Evolutionary conservation across 2,329 filamentous ascomycete genomes (phyloP), one percentile per base, ranked within the genome.

Genomic region (Ophiostoma australiae): DNA sequence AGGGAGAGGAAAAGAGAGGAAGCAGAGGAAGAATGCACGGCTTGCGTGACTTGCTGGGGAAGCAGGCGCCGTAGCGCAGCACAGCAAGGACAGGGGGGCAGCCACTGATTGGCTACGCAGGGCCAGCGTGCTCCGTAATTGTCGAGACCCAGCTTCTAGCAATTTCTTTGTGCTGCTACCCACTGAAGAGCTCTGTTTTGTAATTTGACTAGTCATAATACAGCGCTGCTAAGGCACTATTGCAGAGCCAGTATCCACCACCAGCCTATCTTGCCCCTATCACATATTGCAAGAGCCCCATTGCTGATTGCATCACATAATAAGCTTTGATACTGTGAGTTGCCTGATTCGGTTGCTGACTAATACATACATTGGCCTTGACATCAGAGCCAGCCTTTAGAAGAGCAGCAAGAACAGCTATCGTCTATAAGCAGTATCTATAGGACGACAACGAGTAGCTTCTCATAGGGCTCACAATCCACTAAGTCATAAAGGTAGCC

Each of bases 101-200:
- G 15, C 10, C 58, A 63, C 23, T 48, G 37, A 68, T 68, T 68
- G 39, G 63, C 58, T 33, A 31, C n/a, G n/a, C 44, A n/a, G 31
- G 8, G 52, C 8, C 52, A 27, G 52, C 23, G 13, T 63, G 58
- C 58, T 70, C 67, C 65, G 69, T 67, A 70, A 70, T 68, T 44
- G 17, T 20, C 63, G 52, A 61, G 65, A 39, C 48, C 69, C 41
- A 65, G 69, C 48, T 70, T 70, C 69, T 55, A 70, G 41, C 52
- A 68, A 70, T 70, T 70, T 70, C 65, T 70, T 44, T 52, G 31
- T 23, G 58, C 27, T 17, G n/a, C n/a, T 52, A 41, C 10, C 52
- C 52, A 58, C 23, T 58, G 52, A 58, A 11, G 15, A 58, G 52
- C 52, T 58, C 52, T 58, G 52, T 58, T 11, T 23, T 58, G 52